Conservation (phyloP, 345 rosid genomes). For the Noccaea caerulescens region DNA sequence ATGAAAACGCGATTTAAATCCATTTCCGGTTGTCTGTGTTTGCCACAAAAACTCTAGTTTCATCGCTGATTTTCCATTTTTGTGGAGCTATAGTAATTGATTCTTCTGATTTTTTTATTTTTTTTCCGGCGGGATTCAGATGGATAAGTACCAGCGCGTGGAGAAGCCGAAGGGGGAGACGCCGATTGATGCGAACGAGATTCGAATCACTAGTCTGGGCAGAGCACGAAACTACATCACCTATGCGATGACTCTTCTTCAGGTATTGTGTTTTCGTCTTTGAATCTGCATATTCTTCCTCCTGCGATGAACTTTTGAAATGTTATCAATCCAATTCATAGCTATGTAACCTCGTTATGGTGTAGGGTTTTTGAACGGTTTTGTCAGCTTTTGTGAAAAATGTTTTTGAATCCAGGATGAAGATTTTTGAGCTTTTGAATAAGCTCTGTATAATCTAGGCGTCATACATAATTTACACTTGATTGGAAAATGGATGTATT, state of each 20-base stretch:
- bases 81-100: neutral
- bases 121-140: slow-evolving; percentile 37
- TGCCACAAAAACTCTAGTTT: slow-evolving; percentile 27
- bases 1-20: slow-evolving; percentile 15
- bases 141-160: slow-evolving; percentile 82
- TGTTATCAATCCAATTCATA: slow-evolving; percentile 9
- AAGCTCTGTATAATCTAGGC: neutral
- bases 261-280: slow-evolving; percentile 41
- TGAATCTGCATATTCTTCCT: neutral
- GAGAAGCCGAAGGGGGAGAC: slow-evolving; percentile 68
- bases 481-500: neutral
- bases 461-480: neutral
- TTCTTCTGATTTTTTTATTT: neutral
- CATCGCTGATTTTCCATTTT: slow-evolving; percentile 20
- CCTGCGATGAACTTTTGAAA: slow-evolving; percentile 19
- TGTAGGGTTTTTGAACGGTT: slow-evolving; percentile 31
- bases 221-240: slow-evolving; percentile 58
- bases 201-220: slow-evolving; percentile 48
- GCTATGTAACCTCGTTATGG: neutral
- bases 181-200: slow-evolving; percentile 55
- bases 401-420: neutral
- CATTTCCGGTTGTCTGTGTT: neutral
- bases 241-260: slow-evolving; percentile 78
- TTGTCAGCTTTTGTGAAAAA: neutral
- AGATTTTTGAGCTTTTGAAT: neutral